Evolutionary conservation across 2,329 filamentous ascomycete genomes (phyloP).

Genomic region (Nectriaceae sp.): DNA sequence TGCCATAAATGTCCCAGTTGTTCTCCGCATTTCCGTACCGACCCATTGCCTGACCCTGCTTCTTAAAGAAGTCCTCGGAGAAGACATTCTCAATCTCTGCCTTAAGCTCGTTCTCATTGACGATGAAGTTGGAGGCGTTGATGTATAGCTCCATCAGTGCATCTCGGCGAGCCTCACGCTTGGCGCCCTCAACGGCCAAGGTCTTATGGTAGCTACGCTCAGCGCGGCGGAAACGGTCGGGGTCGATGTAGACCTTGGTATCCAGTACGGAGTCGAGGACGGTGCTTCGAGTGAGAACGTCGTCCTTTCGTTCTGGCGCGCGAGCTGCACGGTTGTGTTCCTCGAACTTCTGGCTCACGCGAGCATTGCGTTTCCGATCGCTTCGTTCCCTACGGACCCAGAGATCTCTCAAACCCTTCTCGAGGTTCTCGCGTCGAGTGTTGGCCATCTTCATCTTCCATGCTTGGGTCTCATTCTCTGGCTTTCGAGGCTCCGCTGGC

Average conservation of each 20-base stretch:
- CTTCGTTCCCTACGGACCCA: slow-evolving; percentile 61
- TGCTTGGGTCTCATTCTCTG: slow-evolving; percentile 41
- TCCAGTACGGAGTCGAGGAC: slow-evolving; percentile 54
- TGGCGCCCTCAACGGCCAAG: slow-evolving; percentile 43
- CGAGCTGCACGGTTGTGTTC: slow-evolving; percentile 50
- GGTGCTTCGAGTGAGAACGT: slow-evolving; percentile 71
- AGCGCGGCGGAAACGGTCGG: slow-evolving; percentile 59
- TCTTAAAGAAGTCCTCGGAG: slow-evolving; percentile 58
- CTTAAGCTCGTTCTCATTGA: slow-evolving; percentile 75
- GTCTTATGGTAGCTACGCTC: slow-evolving; percentile 45
- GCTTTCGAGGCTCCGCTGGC: slow-evolving; percentile 45
- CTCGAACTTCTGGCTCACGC: slow-evolving; percentile 50
- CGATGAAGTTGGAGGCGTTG: slow-evolving; percentile 84
- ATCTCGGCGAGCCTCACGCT: slow-evolving; percentile 64
- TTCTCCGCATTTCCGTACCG: slow-evolving; percentile 44
- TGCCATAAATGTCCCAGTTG: slow-evolving; percentile 53
- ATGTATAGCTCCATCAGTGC: slow-evolving; percentile 87
- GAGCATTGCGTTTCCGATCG: slow-evolving; percentile 36
- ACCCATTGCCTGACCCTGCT: slow-evolving; percentile 32
- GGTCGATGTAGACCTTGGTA: slow-evolving; percentile 60
- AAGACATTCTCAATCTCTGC: slow-evolving; percentile 76
- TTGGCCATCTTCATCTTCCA: slow-evolving; percentile 78
- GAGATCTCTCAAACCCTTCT: slow-evolving; percentile 69
- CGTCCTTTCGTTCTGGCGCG: slow-evolving; percentile 73
- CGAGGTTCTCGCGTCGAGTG: slow-evolving; percentile 69